Percentiles rank a stretch among this genome's conserved stretches.
Evolutionary conservation across 2,329 filamentous ascomycete genomes (phyloP).

Genomic region (Cyanodermella asteris): DNA sequence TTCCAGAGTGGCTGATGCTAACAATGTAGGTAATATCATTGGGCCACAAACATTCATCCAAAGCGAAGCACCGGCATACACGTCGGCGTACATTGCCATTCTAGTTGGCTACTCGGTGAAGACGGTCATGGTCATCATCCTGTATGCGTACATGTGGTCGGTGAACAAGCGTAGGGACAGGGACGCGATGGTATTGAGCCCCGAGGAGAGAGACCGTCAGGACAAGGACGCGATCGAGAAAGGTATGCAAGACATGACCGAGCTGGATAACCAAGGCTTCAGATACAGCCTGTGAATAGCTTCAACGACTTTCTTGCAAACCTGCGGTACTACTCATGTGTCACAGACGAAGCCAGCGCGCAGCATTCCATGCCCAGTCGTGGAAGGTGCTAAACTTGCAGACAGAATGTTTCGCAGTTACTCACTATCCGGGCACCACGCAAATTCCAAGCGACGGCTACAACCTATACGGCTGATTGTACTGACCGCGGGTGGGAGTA

Average conservation of each 20-base stretch:
- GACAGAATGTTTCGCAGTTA: too few species aligned
- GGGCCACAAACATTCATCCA: constrained; percentile 31
- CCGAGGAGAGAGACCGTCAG: constrained; percentile 16
- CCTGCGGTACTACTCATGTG: too few species aligned
- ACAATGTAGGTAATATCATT: constrained; percentile 38
- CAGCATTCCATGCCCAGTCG: too few species aligned
- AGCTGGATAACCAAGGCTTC: constrained; percentile 35
- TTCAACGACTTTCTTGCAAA: too few species aligned
- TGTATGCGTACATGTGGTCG: constrained; percentile 34
- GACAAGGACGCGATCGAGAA: constrained; percentile 30
- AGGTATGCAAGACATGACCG: constrained; percentile 28
- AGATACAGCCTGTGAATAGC: too few species aligned
- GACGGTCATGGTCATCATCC: constrained; percentile 23
- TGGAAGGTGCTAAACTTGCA: too few species aligned
- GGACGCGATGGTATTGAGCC: constrained; percentile 16
- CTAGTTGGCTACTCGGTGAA: constrained; percentile 34
- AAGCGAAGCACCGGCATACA: constrained; percentile 31
- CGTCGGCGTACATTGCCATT: constrained; percentile 30
- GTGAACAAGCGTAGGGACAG: constrained; percentile 32
- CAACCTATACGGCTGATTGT: too few species aligned
- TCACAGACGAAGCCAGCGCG: too few species aligned
- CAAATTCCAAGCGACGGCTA: too few species aligned
- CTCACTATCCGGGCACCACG: too few species aligned
- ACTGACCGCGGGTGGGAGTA: too few species aligned
- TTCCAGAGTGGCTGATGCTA: too few species aligned